Evolutionary conservation across 495 filamentous ascomycete genomes (phyloP), one percentile per base, ranked within the genome.

Genomic region (Apiosordaria backusii): DNA sequence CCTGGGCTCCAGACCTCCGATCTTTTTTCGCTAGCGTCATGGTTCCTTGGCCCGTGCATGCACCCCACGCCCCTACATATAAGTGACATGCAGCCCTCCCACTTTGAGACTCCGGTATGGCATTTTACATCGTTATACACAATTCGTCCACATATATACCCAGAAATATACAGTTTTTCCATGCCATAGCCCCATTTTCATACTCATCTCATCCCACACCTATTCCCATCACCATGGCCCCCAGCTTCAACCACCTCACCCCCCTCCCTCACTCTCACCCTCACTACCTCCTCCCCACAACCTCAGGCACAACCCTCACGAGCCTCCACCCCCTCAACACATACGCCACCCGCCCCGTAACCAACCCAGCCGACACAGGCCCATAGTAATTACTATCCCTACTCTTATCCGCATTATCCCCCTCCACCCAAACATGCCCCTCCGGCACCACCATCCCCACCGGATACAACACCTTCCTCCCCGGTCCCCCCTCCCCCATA

Each of bases 401-500:
- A 67, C 85, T 87, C 66, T 83, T 77, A 66, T 87, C 83, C 53
- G 64, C 78, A 75, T 64, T 55, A 73, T 92, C 91, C 0, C 90
- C 91, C 71, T 93, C 90, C 19, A 94, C 80, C 91, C 91, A 94
- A 45, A 93, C 80, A 79, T 93, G 89, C 4, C 89, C 89, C 50
- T 79, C 79, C 0, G 90, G 90, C 16, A 94, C 83, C 29, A 82
- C 79, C 66, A 45, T 45, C 35, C 86, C 84, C 7, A 77, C 80
- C 27, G 87, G 81, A 72, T 86, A 91, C 18, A 88, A 88, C 50
- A 81, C 78, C 62, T 84, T 80, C 3, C 89, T 89, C 13, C 73
- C 78, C 23, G 92, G 82, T 2, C 82, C 77, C 68, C 93, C 91
- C 19, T 89, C 90, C 24, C 87, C 86, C 15, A 93, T 72, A 0